phyloP scores from a whole-genome alignment of 208 protist species.

The Crithidia mellificae region DNA sequence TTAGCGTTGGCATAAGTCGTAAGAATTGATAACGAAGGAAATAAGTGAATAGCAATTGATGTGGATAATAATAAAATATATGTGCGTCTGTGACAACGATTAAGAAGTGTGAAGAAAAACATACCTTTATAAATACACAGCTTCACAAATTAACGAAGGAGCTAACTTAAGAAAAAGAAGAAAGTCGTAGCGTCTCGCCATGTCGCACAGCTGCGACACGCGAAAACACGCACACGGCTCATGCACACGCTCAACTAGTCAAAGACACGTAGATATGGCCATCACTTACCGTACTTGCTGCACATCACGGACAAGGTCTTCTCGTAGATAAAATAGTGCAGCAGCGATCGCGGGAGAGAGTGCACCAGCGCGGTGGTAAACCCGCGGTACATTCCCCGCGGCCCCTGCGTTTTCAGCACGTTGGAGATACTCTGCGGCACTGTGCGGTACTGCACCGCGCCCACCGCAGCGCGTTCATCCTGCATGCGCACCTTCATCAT shows the following conservation, averaged over 20 bases:
- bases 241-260: too few relatives aligned
- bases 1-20: constrained; percentile 4
- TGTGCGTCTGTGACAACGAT: too few relatives aligned
- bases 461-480: constrained; percentile 63
- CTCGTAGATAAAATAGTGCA: constrained; percentile 84
- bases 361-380: constrained; percentile 67
- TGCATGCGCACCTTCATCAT: constrained; percentile 82
- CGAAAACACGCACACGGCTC: too few relatives aligned
- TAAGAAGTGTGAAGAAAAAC: background rate
- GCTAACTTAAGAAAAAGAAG: background rate
- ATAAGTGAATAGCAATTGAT: too few relatives aligned
- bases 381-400: constrained; percentile 71
- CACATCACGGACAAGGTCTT: constrained; percentile 55
- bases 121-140: background rate
- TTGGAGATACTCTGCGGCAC: constrained; percentile 50
- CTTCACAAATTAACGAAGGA: background rate
- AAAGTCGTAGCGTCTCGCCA: too few relatives aligned
- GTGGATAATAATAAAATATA: too few relatives aligned
- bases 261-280: too few relatives aligned
- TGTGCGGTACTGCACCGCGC: constrained; percentile 60
- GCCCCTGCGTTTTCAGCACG: constrained; percentile 66
- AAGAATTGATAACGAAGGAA: background rate
- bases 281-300: constrained; percentile 2
- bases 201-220: too few relatives aligned
- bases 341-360: constrained; percentile 70